phyloP scores from a whole-genome alignment of 768 basidiomycete species.

The Mrakia frigida region DNA sequence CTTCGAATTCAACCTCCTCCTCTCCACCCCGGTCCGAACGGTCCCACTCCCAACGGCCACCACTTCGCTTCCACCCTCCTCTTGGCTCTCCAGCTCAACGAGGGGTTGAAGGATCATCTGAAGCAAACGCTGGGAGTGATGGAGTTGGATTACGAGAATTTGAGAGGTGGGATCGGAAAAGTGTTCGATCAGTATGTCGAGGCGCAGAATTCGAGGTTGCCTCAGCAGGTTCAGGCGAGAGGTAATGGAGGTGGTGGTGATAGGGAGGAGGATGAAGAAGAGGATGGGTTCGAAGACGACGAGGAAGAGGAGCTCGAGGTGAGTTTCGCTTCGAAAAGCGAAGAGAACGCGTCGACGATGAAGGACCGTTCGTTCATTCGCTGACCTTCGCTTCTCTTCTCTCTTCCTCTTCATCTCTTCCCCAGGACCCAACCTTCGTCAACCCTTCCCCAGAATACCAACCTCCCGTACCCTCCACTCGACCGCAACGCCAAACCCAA shows the following conservation, averaged over 20 bases:
- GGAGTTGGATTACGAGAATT: constrained; percentile 6
- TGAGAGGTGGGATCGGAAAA: neutral
- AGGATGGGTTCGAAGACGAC: neutral
- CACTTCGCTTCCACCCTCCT: constrained; percentile 4
- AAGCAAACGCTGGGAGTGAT: constrained; percentile 1
- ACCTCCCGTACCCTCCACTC: too few relatives aligned
- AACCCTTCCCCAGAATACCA: too few relatives aligned
- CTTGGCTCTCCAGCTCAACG: constrained; percentile 7
- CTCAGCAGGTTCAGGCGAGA: neutral
- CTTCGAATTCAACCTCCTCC: neutral
- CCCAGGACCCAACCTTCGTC: too few relatives aligned
- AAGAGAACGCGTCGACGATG: too few relatives aligned
- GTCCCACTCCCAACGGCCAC: constrained; percentile 7
- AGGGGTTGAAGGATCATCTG: constrained; percentile 7
- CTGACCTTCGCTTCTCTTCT: too few relatives aligned
- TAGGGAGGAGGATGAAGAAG: neutral
- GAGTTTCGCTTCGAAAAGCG: too few relatives aligned
- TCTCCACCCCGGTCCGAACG: neutral
- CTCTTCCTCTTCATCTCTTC: too few relatives aligned
- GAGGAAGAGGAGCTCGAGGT: too few relatives aligned
- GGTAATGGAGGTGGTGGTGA: neutral
- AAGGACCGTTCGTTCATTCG: too few relatives aligned
- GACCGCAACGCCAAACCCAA: too few relatives aligned
- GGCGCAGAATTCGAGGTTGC: neutral
- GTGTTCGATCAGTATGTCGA: constrained; percentile 17